phyloP scores from a whole-genome alignment of 352 stramenopile genomes.

The Phytophthora uliginosa region DNA sequence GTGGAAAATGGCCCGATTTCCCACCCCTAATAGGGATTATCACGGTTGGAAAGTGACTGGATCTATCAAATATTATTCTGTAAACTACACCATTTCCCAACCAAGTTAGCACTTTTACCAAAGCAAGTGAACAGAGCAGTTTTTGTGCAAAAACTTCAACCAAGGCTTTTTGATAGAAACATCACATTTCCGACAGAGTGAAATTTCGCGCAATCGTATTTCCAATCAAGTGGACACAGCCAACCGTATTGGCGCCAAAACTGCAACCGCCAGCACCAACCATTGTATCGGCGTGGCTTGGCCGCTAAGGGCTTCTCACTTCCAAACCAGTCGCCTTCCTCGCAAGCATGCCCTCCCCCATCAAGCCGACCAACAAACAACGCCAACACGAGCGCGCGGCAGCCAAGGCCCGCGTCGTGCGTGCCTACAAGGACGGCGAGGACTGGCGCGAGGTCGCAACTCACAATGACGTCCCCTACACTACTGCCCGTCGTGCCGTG shows the following conservation, averaged over 20 bases:
- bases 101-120: too few relatives aligned
- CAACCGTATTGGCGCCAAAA: neutral
- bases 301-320: neutral
- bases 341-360: neutral
- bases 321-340: neutral
- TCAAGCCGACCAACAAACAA: neutral
- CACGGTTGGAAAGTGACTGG: too few relatives aligned
- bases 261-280: neutral
- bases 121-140: too few relatives aligned
- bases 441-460: neutral
- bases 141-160: too few relatives aligned
- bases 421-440: neutral
- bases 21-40: too few relatives aligned
- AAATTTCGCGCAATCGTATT: too few relatives aligned
- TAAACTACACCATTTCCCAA: too few relatives aligned
- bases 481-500: constrained; percentile 1
- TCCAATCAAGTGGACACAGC: too few relatives aligned
- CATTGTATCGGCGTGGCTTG: neutral
- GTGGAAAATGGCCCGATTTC: too few relatives aligned
- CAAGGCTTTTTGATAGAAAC: too few relatives aligned
- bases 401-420: neutral
- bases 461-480: constrained; percentile 16
- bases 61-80: too few relatives aligned
- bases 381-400: neutral
- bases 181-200: too few relatives aligned